phyloP scores from a whole-genome alignment of 1,139 yeast genomes.

The Citeromyces hawaiiensis region DNA sequence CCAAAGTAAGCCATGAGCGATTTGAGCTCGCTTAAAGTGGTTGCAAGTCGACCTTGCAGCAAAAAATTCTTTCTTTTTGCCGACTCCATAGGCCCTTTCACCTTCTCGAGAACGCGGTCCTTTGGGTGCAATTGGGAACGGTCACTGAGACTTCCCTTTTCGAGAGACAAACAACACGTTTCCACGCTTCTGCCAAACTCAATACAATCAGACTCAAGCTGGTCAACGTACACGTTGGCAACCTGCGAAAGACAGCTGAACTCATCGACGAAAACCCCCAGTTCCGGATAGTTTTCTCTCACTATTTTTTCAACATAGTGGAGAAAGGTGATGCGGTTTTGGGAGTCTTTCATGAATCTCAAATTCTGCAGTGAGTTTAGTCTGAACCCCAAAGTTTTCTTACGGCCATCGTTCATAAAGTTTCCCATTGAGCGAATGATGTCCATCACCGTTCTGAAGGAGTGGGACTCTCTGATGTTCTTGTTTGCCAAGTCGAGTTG shows the following conservation, averaged over 20 bases:
- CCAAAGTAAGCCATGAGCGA: slow-evolving; percentile 72
- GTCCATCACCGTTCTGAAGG: slow-evolving; percentile 55
- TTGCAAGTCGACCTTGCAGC: slow-evolving; percentile 40
- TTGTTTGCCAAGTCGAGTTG: slow-evolving; percentile 54
- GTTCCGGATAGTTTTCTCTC: slow-evolving; percentile 55
- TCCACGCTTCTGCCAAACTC: slow-evolving; percentile 44
- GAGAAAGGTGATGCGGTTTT: slow-evolving; percentile 64
- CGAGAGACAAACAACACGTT: slow-evolving; percentile 41
- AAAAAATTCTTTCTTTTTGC: slow-evolving; percentile 51
- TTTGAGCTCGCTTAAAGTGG: slow-evolving; percentile 40
- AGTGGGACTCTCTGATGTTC: slow-evolving; percentile 40
- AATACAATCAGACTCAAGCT: slow-evolving; percentile 54
- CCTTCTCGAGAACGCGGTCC: slow-evolving; percentile 43
- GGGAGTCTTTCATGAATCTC: slow-evolving; percentile 66
- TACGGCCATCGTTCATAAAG: slow-evolving; percentile 68
- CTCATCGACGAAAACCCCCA: slow-evolving; percentile 34
- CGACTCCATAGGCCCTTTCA: slow-evolving; percentile 35
- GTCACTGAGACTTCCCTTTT: slow-evolving; percentile 67
- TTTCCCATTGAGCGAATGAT: slow-evolving; percentile 75
- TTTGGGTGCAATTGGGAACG: slow-evolving; percentile 58
- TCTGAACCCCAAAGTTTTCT: slow-evolving; percentile 74
- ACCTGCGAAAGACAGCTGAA: slow-evolving; percentile 20
- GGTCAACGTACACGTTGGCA: slow-evolving; percentile 66
- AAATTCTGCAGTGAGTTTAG: slow-evolving; percentile 62
- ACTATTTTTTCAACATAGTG: slow-evolving; percentile 70